A percentile compares a stretch with the other conserved stretches of the same genome.
These are phyloP conservation scores for Phytopythium sindhum DNA, from an alignment of 352 stramenopile genomes.

Conservation along the genomic window DNA sequence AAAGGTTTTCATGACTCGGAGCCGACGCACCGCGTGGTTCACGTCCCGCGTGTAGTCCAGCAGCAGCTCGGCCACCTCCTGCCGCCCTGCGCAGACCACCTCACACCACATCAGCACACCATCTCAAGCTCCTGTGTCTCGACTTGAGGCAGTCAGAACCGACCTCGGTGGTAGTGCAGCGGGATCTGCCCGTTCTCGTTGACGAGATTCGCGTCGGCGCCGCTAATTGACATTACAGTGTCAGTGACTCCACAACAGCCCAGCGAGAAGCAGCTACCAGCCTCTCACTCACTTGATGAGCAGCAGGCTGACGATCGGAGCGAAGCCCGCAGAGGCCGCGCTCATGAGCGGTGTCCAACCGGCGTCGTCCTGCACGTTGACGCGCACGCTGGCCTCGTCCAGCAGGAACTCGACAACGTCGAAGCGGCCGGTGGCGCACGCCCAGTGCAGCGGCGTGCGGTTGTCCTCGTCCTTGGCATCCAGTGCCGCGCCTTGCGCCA, in stretches of 20 bases:
- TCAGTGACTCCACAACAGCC: not conserved
- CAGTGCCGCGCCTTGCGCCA: conserved; percentile 25
- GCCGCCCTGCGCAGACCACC: conserved; percentile 25
- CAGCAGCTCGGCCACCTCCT: conserved; percentile 64
- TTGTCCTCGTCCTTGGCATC: conserved; percentile 68
- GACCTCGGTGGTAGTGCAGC: conserved; percentile 74
- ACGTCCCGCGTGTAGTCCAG: conserved; percentile 66
- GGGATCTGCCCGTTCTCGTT: conserved; percentile 75
- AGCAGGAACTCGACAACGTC: conserved; percentile 65
- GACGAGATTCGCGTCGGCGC: conserved; percentile 55
- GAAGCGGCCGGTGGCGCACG: conserved; percentile 34
- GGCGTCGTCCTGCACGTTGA: conserved; percentile 70
- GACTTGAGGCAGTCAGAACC: not conserved
- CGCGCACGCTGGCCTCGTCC: conserved; percentile 21
- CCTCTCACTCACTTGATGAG: conserved; percentile 41
- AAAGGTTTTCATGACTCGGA: not conserved
- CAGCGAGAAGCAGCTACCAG: not conserved
- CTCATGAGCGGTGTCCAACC: conserved; percentile 81
- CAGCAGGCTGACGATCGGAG: conserved; percentile 46
- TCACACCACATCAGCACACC: not conserved
- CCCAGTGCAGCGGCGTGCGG: conserved; percentile 72
- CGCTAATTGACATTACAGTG: conserved; percentile 15
- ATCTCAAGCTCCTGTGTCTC: not conserved
- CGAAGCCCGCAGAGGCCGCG: conserved; percentile 57
- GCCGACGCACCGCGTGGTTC: conserved; percentile 45